phyloP scores from a whole-genome alignment of 192 early-diverging fungal genomes.

The Coemansia sp. region DNA sequence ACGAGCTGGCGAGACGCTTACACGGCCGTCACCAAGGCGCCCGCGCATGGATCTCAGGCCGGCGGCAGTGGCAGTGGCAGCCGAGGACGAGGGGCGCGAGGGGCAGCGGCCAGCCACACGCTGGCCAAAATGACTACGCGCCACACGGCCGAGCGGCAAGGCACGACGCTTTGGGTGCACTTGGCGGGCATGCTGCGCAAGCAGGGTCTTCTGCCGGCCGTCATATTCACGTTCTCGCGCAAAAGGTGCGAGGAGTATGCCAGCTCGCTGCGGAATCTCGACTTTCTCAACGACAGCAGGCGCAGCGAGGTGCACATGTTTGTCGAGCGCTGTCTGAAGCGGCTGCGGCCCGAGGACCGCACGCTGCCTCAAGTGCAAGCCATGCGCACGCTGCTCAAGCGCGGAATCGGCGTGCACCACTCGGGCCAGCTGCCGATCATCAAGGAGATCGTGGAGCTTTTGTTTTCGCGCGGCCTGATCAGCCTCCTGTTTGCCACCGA shows the following conservation, averaged over 20 bases:
- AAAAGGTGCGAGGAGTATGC: constrained; percentile 95
- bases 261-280: constrained; percentile 71
- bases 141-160: constrained; percentile 59
- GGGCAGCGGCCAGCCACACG: constrained; percentile 51
- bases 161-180: constrained; percentile 82
- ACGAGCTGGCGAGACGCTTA: constrained; percentile 74
- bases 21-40: constrained; percentile 70
- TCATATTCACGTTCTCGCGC: constrained; percentile 96
- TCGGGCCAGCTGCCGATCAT: constrained; percentile 95
- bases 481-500: constrained; percentile 97
- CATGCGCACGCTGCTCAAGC: constrained; percentile 80
- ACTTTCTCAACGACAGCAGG: constrained; percentile 76
- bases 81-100: constrained; percentile 36
- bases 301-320: constrained; percentile 89
- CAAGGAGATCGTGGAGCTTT: constrained; percentile 98
- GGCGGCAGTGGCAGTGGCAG: constrained; percentile 56
- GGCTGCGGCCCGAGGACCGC: constrained; percentile 84
- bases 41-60: constrained; percentile 27
- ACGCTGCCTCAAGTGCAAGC: constrained; percentile 87
- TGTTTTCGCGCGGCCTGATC: constrained; percentile 90
- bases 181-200: constrained; percentile 77
- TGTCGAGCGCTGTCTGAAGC: constrained; percentile 78
- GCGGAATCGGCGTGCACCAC: constrained; percentile 98
- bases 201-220: constrained; percentile 80
- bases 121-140: constrained; percentile 31